Conservation (phyloP, 1,284 basidiomycete species). For the Paramarasmius palmivorus region DNA sequence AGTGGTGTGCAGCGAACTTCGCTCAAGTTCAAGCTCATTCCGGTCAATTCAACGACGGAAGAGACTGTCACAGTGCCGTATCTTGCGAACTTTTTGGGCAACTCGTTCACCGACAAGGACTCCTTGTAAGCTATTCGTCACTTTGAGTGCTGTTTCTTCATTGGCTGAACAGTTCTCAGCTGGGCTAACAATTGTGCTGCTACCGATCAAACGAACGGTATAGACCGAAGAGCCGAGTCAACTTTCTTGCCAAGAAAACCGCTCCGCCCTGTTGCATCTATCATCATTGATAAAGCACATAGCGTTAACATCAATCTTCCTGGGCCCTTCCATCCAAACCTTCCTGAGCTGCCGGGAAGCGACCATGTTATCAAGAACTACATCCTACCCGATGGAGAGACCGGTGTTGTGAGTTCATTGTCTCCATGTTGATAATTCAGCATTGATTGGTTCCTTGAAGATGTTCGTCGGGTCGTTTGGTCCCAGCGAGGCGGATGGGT, state of each 20-base stretch:
- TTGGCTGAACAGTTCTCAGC: too few relatives aligned
- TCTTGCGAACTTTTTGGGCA: slow-evolving; percentile 48
- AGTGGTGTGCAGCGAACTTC: slow-evolving; percentile 45
- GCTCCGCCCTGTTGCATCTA: slow-evolving; percentile 35
- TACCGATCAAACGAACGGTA: slow-evolving; percentile 52
- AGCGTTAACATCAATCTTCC: slow-evolving; percentile 49
- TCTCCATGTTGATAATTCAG: neutral
- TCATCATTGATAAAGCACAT: slow-evolving; percentile 47
- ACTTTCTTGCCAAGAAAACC: slow-evolving; percentile 11
- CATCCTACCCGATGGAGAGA: slow-evolving; percentile 56
- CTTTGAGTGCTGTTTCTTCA: too few relatives aligned
- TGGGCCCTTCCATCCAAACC: slow-evolving; percentile 45
- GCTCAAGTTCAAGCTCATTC: slow-evolving; percentile 47
- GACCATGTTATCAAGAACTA: slow-evolving; percentile 60
- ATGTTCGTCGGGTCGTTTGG: slow-evolving; percentile 66
- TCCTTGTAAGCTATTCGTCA: slow-evolving; percentile 47
- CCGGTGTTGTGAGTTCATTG: slow-evolving; percentile 51
- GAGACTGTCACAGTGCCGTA: slow-evolving; percentile 58
- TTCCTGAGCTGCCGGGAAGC: slow-evolving; percentile 46
- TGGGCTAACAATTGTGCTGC: slow-evolving; percentile 64
- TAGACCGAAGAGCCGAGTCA: slow-evolving; percentile 40
- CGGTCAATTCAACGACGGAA: slow-evolving; percentile 42
- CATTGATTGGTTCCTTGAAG: slow-evolving; percentile 25
- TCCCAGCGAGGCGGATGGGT: slow-evolving; percentile 32
- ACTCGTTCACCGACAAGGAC: slow-evolving; percentile 47